Base-by-base conservation (phyloP, 192 early-diverging fungal species). In the Jimgerdemannia lactiflua region DNA sequence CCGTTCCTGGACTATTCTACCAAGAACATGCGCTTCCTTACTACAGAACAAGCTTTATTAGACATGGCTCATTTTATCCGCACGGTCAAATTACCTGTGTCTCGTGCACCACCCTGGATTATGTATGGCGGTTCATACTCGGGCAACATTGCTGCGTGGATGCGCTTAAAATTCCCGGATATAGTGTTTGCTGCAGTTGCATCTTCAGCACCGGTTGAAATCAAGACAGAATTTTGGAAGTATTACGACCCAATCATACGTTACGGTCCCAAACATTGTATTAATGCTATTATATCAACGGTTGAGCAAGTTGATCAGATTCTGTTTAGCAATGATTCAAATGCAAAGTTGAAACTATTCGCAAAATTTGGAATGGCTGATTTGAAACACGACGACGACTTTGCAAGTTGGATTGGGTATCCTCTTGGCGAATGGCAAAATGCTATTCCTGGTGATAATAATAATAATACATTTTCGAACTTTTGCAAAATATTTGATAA, bases 141-240 rank as follows among this genome's bases (percentile, higher is more conserved):
- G 14, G 94, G 91, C 2, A 93, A 88, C 65, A 67, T 95, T 11
- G 92, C 94, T 3, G 91, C 91, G 0, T 95, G 94, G 94, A 85
- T 90, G 74, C 86, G 92, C 29, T 74, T 84, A 65, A 77, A 82
- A 68, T 91, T 89, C 72, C 92, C 91, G 0, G 82, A 90, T 20
- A 77, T 93, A n/a, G 78, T 94, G 11, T 89, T 87, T 76, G 92
- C 91, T 1, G 92, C 91, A 4, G 91, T 92, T 72, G 86, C 90
- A 1, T 92, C 91, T 41, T 95, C 94, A 2, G 94, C 89, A 42
- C 94, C 94, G 9, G 79, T 95, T 4, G 84, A 87, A 1, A 86
- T 88, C 8, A 81, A 86, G 39, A 70, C 85, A 2, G 87, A 92
- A 64, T 91, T 87, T 83, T 92, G 86, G 74, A 85, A 95, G 71